Base-by-base conservation (phyloP, 495 filamentous ascomycete species). In the Talaromyces trachyspermus region DNA sequence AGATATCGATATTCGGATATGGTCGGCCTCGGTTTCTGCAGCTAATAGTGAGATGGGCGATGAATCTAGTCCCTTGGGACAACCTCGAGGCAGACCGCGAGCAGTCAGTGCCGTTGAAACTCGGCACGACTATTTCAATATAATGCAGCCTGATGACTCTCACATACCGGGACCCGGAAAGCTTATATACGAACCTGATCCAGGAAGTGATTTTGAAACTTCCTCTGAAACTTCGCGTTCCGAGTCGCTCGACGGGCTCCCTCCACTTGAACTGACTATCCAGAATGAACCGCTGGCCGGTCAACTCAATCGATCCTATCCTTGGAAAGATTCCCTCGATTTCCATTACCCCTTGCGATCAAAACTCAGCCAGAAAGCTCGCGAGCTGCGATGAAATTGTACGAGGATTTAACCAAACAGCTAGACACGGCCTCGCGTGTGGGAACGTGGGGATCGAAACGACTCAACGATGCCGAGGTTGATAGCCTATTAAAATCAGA, bases 371-470 rank as follows among this genome's bases (percentile, higher is more conserved):
- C 73, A 9, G 47, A 48, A 11, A 72, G 59, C 15, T 74, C 74
- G 0, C 63, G 56, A 35, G 65, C 64, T 38, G 74, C 74, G 18
- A 77, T 76, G 53, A 51, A 61, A 35, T 59, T 64, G 14, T 77
- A 60, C 25, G 54, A 72, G 19, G 63, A 56, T 48, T 69, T 66
- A 7, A 68, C 68, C 4, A 57, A 42, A 19, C 70, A 76, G 30
- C 46, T 70, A 23, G 74, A 77, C 33, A 71, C 64, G 9, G 51
- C 61, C 24, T 89, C 86, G 4, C 72, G 82, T 35, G 72, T 76
- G 19, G 85, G 85, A 18, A 90, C 86, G 2, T 86, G 84, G 81
- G 84, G 84, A 9, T 85, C 82, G 7, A 72, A 79, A 12, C 74
- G 78, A 20, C 63, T 77, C 18, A 85, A 79, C 54, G 66, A 85